Conservation (phyloP, 106 monocot genomes). For the Vanilla planifolia region DNA sequence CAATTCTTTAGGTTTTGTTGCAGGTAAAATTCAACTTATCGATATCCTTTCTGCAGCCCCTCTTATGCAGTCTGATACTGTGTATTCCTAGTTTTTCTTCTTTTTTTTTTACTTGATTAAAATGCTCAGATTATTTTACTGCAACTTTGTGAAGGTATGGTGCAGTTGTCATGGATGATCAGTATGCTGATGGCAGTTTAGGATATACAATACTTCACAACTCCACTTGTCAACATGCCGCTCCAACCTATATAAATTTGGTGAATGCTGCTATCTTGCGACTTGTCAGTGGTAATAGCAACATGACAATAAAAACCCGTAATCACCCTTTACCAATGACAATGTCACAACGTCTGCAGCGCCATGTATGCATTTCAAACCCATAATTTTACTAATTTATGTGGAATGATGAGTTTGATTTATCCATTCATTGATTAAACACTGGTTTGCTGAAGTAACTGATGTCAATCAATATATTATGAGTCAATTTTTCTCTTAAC, state of each 20-base stretch:
- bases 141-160: conserved; percentile 63
- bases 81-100: too few species aligned
- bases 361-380: conserved; percentile 49
- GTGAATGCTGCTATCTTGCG: conserved; percentile 85
- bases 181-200: conserved; percentile 56
- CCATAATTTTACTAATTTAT: not conserved
- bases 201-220: conserved; percentile 89
- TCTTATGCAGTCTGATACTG: too few species aligned
- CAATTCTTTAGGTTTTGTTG: too few species aligned
- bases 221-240: conserved; percentile 84
- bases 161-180: conserved; percentile 84
- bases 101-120: not conserved
- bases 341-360: conserved; percentile 61
- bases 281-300: conserved; percentile 48
- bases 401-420: not conserved
- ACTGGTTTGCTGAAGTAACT: not conserved
- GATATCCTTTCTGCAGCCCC: too few species aligned
- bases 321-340: conserved; percentile 92
- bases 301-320: conserved; percentile 70
- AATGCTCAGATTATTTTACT: not conserved
- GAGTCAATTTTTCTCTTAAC: not conserved
- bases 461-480: not conserved
- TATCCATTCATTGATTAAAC: not conserved
- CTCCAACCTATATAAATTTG: conserved; percentile 82
- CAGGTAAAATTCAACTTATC: too few species aligned